phyloP scores from a whole-genome alignment of 1,284 basidiomycete genomes.

The Rhodofomes roseus region DNA sequence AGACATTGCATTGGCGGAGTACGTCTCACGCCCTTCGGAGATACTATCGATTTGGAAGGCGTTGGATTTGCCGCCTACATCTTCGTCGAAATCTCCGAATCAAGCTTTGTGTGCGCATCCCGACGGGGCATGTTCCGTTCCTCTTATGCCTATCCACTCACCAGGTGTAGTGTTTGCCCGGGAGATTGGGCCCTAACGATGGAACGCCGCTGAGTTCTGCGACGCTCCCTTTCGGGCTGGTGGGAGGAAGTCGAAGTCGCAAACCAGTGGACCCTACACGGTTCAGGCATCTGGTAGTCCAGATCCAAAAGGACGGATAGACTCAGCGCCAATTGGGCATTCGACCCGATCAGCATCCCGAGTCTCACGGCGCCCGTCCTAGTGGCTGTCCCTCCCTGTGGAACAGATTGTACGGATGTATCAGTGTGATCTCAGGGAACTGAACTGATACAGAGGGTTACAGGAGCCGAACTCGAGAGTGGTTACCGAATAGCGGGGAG shows the following conservation, averaged over 20 bases:
- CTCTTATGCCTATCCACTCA: neutral
- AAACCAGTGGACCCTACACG: neutral
- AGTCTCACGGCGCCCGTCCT: neutral
- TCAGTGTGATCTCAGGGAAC: neutral
- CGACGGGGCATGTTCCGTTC: neutral
- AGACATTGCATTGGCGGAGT: neutral
- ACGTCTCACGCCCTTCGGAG: neutral
- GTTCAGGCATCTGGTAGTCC: neutral
- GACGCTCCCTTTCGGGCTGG: neutral
- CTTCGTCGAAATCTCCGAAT: too few species aligned
- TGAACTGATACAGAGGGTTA: neutral
- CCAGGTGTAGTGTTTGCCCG: neutral
- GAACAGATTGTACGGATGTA: neutral
- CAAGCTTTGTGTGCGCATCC: neutral
- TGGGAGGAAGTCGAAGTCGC: neutral
- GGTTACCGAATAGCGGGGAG: neutral
- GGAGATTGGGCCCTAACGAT: neutral
- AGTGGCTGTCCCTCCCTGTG: neutral
- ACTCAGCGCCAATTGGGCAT: neutral
- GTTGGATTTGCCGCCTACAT: neutral
- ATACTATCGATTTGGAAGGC: neutral
- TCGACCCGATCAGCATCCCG: conserved; percentile 2
- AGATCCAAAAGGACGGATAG: neutral
- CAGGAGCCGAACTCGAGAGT: conserved; percentile 1
- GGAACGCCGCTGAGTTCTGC: neutral